Evolutionary conservation across 805 yeast genomes (phyloP).

Genomic region (Yarrowia sp.): DNA sequence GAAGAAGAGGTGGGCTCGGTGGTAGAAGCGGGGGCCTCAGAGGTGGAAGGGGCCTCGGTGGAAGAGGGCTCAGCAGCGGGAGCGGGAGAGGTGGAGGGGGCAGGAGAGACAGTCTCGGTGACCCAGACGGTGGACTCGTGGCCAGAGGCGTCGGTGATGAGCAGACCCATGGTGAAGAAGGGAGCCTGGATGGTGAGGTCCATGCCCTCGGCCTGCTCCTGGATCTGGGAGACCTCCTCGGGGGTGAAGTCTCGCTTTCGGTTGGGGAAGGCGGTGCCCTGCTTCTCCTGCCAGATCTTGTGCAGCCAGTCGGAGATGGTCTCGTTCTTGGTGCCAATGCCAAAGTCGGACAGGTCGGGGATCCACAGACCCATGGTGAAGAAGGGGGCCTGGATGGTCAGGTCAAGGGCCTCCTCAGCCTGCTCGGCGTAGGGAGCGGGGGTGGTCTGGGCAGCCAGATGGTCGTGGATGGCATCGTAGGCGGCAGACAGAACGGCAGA

Average conservation of each 20-base stretch:
- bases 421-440: slow-evolving; percentile 9
- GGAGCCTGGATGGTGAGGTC: slow-evolving; percentile 31
- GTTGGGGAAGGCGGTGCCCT: slow-evolving; percentile 12
- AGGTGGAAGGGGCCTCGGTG: not conserved
- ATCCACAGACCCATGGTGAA: slow-evolving; percentile 22
- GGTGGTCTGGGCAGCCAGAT: slow-evolving; percentile 19
- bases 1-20: slow-evolving; percentile 14
- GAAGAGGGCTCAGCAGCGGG: slow-evolving; percentile 5
- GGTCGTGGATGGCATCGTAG: slow-evolving; percentile 25
- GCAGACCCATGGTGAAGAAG: slow-evolving; percentile 30
- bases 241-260: slow-evolving; percentile 22
- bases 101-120: slow-evolving; percentile 22
- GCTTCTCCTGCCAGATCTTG: slow-evolving; percentile 11
- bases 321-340: slow-evolving; percentile 23
- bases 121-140: slow-evolving; percentile 11
- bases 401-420: slow-evolving; percentile 19
- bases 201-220: slow-evolving; percentile 22
- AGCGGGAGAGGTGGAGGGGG: not conserved
- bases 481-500: slow-evolving; percentile 22
- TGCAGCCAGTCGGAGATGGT: slow-evolving; percentile 12
- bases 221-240: slow-evolving; percentile 6
- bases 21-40: slow-evolving; percentile 3
- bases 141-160: slow-evolving; percentile 7
- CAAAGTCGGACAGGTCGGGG: slow-evolving; percentile 28
- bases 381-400: slow-evolving; percentile 27